phyloP scores from a whole-genome alignment of 768 basidiomycete species.

The Cystobasidium ongulense region DNA sequence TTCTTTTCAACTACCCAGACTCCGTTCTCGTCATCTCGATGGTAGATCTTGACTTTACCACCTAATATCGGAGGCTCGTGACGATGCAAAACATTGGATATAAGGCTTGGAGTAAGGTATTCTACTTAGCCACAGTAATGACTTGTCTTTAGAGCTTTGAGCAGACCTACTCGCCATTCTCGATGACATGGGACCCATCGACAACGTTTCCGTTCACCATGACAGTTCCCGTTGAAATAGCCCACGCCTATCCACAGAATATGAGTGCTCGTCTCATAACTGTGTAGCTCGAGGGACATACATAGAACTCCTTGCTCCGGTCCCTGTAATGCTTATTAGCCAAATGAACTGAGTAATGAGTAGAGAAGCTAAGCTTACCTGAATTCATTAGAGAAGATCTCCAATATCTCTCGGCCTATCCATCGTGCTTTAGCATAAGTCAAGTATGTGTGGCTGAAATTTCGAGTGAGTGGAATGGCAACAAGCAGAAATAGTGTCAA shows the following conservation, averaged over 20 bases:
- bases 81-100: slow-evolving; percentile 40
- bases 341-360: not conserved
- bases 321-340: slow-evolving; percentile 20
- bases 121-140: slow-evolving; percentile 13
- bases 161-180: slow-evolving; percentile 62
- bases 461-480: not conserved
- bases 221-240: slow-evolving; percentile 86
- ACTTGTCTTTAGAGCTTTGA: slow-evolving; percentile 54
- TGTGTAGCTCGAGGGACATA: not conserved
- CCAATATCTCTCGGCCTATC: slow-evolving; percentile 25
- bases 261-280: not conserved
- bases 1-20: slow-evolving; percentile 95
- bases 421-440: slow-evolving; percentile 19
- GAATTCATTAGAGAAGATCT: slow-evolving; percentile 31
- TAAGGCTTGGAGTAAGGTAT: slow-evolving; percentile 12
- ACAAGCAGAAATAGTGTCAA: not conserved
- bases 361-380: not conserved
- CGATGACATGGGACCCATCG: slow-evolving; percentile 64
- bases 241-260: slow-evolving; percentile 52
- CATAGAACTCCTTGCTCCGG: slow-evolving; percentile 29
- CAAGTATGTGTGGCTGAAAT: slow-evolving; percentile 20
- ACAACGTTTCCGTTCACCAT: slow-evolving; percentile 88
- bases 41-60: slow-evolving; percentile 67
- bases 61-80: slow-evolving; percentile 93
- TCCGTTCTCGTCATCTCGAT: slow-evolving; percentile 66